Evolutionary conservation across 768 basidiomycete species (phyloP).

Genomic region (Mycena rebaudengoi): DNA sequence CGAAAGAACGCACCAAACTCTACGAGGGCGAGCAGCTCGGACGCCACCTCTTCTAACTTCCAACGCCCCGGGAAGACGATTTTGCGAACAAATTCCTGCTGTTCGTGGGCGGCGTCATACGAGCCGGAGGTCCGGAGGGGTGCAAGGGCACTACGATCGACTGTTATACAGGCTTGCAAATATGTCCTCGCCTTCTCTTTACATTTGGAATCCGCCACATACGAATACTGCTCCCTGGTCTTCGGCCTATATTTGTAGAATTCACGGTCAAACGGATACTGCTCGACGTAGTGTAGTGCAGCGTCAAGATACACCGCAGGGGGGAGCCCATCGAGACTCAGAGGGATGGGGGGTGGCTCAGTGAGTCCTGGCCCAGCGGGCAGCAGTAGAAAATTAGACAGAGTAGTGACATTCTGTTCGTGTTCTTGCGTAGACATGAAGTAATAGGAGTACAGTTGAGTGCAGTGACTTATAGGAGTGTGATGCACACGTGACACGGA

Average conservation of each 20-base stretch:
- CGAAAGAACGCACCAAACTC: not conserved
- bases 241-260: not conserved
- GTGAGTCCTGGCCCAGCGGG: conserved; percentile 7
- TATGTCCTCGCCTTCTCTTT: too few relatives aligned
- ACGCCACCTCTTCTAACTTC: not conserved
- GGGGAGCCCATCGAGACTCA: not conserved
- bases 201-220: not conserved
- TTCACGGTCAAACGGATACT: not conserved
- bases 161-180: too few relatives aligned
- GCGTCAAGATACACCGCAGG: not conserved
- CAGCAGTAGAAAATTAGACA: conserved; percentile 12
- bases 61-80: too few relatives aligned
- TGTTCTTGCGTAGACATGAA: conserved; percentile 17
- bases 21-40: not conserved
- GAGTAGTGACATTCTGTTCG: conserved; percentile 10
- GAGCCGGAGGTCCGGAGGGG: too few relatives aligned
- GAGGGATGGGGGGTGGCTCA: not conserved
- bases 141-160: too few relatives aligned
- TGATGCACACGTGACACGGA: too few relatives aligned
- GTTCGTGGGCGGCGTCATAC: too few relatives aligned
- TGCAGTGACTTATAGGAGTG: too few relatives aligned
- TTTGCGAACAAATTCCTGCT: too few relatives aligned
- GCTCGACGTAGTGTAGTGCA: not conserved
- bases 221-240: not conserved
- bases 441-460: conserved; percentile 1